Evolutionary conservation across 768 basidiomycete species (phyloP).

Genomic region (Boletus tomentosulus): DNA sequence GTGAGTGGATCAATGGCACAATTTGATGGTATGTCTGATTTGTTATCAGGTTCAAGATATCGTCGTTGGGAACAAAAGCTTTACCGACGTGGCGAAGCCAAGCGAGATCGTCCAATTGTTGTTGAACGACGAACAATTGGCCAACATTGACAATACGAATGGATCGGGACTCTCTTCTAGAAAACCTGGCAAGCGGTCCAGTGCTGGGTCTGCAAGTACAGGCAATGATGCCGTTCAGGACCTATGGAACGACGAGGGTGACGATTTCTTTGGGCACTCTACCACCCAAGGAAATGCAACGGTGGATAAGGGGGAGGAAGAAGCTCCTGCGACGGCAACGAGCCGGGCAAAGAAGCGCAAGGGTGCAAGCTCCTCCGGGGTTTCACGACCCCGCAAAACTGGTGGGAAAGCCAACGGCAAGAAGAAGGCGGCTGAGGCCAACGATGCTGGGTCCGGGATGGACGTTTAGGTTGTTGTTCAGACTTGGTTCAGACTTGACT

Average conservation of each 20-base stretch:
- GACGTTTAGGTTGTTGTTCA: slow-evolving; percentile 20
- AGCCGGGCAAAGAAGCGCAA: slow-evolving; percentile 34
- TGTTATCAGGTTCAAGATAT: slow-evolving; percentile 88
- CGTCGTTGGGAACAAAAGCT: slow-evolving; percentile 94
- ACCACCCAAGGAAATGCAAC: slow-evolving; percentile 22
- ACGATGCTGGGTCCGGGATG: slow-evolving; percentile 23
- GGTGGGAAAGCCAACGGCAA: slow-evolving; percentile 30
- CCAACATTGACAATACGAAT: slow-evolving; percentile 54
- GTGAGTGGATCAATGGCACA: slow-evolving; percentile 39
- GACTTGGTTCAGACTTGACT: slow-evolving; percentile 7
- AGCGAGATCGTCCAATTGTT: slow-evolving; percentile 95
- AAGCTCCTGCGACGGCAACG: slow-evolving; percentile 22
- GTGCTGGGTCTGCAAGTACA: slow-evolving; percentile 29
- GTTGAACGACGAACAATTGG: slow-evolving; percentile 91
- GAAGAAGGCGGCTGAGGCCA: slow-evolving; percentile 27
- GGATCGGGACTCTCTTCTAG: slow-evolving; percentile 34
- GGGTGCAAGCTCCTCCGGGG: slow-evolving; percentile 17
- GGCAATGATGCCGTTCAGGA: slow-evolving; percentile 47
- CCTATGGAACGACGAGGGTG: slow-evolving; percentile 83
- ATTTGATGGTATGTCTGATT: not conserved
- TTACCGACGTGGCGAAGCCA: slow-evolving; percentile 89
- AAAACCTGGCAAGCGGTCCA: slow-evolving; percentile 33
- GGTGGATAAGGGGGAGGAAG: slow-evolving; percentile 30
- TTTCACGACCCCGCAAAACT: slow-evolving; percentile 25
- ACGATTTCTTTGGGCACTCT: slow-evolving; percentile 76